Conservation (phyloP, 768 basidiomycete species). For the Hericium alpestre region DNA sequence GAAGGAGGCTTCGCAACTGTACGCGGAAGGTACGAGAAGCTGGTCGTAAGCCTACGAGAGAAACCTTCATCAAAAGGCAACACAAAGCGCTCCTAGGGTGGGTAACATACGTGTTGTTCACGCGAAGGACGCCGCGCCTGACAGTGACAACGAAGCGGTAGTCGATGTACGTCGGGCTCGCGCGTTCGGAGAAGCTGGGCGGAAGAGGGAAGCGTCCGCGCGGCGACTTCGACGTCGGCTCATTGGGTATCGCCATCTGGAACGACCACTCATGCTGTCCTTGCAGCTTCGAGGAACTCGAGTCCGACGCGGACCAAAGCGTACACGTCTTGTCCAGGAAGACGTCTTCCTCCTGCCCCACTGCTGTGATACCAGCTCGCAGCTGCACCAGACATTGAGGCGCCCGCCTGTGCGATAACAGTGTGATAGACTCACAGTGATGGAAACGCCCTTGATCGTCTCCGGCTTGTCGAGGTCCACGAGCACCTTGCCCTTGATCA, state of each 20-base stretch:
- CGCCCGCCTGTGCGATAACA: too few relatives aligned
- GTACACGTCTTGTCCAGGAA: conserved; percentile 3
- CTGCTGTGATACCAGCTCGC: conserved; percentile 2
- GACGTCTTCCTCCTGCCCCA: conserved; percentile 7
- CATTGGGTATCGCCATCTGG: conserved; percentile 3
- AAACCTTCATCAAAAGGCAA: background rate
- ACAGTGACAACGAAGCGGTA: conserved; percentile 43
- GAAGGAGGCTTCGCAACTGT: conserved; percentile 26
- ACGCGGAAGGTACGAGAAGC: conserved; percentile 24
- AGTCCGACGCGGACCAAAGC: background rate
- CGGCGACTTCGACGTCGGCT: background rate
- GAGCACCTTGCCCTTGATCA: conserved; percentile 3
- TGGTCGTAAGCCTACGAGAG: conserved; percentile 21
- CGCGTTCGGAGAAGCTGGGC: conserved; percentile 25
- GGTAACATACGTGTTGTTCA: conserved; percentile 36
- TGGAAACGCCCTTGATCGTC: conserved; percentile 5
- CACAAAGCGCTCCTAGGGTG: background rate
- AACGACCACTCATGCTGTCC: conserved; percentile 4
- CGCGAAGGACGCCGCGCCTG: conserved; percentile 36
- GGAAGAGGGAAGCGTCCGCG: conserved; percentile 1
- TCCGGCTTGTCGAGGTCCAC: conserved; percentile 5
- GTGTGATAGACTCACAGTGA: conserved; percentile 1
- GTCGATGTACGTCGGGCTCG: conserved; percentile 45
- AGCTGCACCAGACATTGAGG: background rate
- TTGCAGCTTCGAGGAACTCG: background rate